Base-by-base conservation (phyloP, 1,284 basidiomycete genomes). In the Tilletia horrida region DNA sequence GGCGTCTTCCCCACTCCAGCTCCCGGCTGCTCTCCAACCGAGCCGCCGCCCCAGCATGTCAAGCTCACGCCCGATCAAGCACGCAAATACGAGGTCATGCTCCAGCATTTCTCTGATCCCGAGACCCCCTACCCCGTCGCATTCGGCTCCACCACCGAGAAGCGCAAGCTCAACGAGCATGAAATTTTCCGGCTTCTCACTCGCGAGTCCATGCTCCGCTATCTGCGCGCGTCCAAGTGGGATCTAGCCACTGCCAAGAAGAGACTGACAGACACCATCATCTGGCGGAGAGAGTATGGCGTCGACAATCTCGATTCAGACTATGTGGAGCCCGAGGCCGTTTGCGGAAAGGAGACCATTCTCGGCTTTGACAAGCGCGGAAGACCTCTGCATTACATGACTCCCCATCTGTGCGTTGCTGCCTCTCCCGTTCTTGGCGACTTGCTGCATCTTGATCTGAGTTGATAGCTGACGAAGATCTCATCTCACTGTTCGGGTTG, bases 321-420 rank as follows among this genome's bases (percentile, higher is more conserved):
- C 25, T 70, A 80, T 31, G 69, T 81, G 48, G 73, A 73, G 50
- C 67, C 64, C 1, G 78, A 83, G 72, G 81, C 80, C 35, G 76
- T 76, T 74, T 83, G 80, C 14, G 83, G 83, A 23, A 84, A 84
- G 70, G 81, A 83, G 64, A 77, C 81, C 43, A 71, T 81, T 16
- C 69, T 82, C 21, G 82, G 82, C 27, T 83, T 76, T 71, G 83
- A 84, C 72, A 75, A 78, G 50, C 71, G 78, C n/a, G 76, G 75
- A 35, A 71, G 83, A 43, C 83, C 83, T 2, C 74, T 83, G 16
- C 74, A 83, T 63, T 83, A 83, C 76, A 83, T 84, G 83, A 78
- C 80, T 42, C 81, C 82, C 2, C 76, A 77, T n/a, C 71, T 79
- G 57, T 80, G 81, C 71, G 78, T 76, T 63, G 75, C 35, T 11